Evolutionary conservation across 305 asterid species (phyloP).

Genomic region (Euphrasia arctica): DNA sequence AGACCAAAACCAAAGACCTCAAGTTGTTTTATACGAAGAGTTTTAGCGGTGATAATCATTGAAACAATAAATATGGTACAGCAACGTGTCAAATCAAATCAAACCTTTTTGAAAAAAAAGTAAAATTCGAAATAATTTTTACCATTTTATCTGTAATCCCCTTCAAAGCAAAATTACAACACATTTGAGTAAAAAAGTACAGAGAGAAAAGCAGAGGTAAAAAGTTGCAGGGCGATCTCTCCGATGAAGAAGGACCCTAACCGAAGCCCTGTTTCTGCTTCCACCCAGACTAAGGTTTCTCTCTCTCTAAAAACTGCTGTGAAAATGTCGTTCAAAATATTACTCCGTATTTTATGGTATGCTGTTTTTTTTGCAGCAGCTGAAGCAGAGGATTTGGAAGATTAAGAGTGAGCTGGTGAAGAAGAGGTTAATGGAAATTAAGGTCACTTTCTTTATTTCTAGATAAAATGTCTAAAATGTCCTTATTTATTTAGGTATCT

Average conservation of each 20-base stretch:
- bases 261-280: slow-evolving; percentile 10
- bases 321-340: too few relatives aligned
- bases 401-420: slow-evolving; percentile 25
- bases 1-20: too few relatives aligned
- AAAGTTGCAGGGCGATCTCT: slow-evolving; percentile 28
- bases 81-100: too few relatives aligned
- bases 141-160: too few relatives aligned
- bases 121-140: too few relatives aligned
- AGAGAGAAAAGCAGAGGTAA: background rate
- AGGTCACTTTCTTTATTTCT: slow-evolving; percentile 24
- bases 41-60: too few relatives aligned
- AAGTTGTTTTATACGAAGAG: too few relatives aligned
- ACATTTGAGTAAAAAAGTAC: slow-evolving; percentile 1
- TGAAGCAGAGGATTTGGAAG: slow-evolving; percentile 28
- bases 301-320: background rate
- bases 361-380: background rate
- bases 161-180: background rate
- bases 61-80: too few relatives aligned
- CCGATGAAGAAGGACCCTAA: slow-evolving; percentile 16
- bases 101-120: too few relatives aligned
- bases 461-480: too few relatives aligned
- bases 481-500: too few relatives aligned
- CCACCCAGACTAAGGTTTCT: slow-evolving; percentile 26
- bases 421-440: slow-evolving; percentile 28
- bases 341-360: background rate